phyloP scores from a whole-genome alignment of 2,329 filamentous ascomycete genomes.

The Colletotrichum euphorbiae region DNA sequence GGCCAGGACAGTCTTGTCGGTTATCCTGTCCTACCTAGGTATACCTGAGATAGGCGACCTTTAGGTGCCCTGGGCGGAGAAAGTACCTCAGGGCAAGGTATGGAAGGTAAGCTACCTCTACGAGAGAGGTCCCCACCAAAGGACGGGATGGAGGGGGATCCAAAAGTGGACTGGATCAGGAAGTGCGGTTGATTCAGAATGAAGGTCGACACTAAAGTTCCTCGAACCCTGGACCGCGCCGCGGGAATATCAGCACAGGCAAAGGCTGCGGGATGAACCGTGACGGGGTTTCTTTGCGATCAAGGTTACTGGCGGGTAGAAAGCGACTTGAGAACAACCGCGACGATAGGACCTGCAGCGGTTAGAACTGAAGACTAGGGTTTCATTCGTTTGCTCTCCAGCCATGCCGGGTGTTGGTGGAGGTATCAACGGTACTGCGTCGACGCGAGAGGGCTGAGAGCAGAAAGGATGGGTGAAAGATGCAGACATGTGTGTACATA shows the following conservation, averaged over 20 bases:
- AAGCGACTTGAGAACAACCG: constrained; percentile 39
- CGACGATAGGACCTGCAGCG: constrained; percentile 46
- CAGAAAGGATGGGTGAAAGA: constrained; percentile 8
- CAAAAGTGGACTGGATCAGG: constrained; percentile 15
- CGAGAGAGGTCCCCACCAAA: constrained; percentile 49
- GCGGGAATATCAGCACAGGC: constrained; percentile 48
- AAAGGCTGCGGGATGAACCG: constrained; percentile 54
- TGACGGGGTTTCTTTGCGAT: constrained; percentile 45
- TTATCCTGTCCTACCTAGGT: too few relatives aligned
- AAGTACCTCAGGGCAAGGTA: constrained; percentile 10
- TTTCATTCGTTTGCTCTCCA: constrained; percentile 53
- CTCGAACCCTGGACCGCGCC: not conserved
- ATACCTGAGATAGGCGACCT: too few relatives aligned
- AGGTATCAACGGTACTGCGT: constrained; percentile 19
- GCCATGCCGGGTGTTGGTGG: constrained; percentile 38
- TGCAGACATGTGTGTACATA: too few relatives aligned
- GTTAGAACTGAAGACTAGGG: constrained; percentile 50
- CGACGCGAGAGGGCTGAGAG: constrained; percentile 38
- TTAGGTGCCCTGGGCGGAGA: constrained; percentile 4
- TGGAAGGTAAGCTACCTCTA: not conserved
- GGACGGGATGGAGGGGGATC: constrained; percentile 43
- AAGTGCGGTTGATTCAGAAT: not conserved
- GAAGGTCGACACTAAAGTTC: constrained; percentile 9
- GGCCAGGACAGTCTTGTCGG: constrained; percentile 22
- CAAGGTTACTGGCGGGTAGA: constrained; percentile 39